Evolutionary conservation across 306 rosid genomes (phyloP).

Genomic region (Cicer chorassanicum): DNA sequence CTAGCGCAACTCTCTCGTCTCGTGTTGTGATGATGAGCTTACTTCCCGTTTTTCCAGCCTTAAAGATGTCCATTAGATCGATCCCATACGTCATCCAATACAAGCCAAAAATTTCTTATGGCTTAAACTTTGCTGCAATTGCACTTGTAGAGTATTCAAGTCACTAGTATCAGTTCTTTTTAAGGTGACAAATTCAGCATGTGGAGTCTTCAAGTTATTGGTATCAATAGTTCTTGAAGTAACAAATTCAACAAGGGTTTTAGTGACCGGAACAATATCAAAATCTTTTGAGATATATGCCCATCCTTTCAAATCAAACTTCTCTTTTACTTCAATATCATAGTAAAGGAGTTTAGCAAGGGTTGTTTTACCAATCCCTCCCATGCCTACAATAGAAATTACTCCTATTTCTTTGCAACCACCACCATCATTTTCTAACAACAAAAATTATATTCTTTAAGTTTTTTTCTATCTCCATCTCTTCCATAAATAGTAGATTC

Average conservation of each 20-base stretch:
- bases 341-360: constrained; percentile 45
- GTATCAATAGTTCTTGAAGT: constrained; percentile 7
- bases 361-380: constrained; percentile 48
- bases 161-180: neutral
- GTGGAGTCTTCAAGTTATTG: neutral
- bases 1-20: constrained; percentile 47
- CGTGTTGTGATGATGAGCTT: constrained; percentile 25
- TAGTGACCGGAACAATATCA: constrained; percentile 43
- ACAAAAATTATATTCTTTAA: constrained; percentile 37
- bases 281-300: constrained; percentile 48
- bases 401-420: constrained; percentile 7
- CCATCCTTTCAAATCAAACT: constrained; percentile 41
- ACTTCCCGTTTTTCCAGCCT: constrained; percentile 3
- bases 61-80: constrained; percentile 33
- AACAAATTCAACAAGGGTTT: constrained; percentile 41
- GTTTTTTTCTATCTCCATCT: constrained; percentile 41
- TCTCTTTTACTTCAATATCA: constrained; percentile 5
- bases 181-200: neutral
- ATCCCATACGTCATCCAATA: constrained; percentile 57
- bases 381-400: constrained; percentile 34
- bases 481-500: constrained; percentile 51
- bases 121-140: constrained; percentile 35
- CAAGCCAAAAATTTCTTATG: constrained; percentile 50
- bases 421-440: neutral
- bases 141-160: constrained; percentile 37